These are phyloP conservation scores for Salix brachista DNA, from an alignment of 345 rosid species.

Conservation along the genomic window DNA sequence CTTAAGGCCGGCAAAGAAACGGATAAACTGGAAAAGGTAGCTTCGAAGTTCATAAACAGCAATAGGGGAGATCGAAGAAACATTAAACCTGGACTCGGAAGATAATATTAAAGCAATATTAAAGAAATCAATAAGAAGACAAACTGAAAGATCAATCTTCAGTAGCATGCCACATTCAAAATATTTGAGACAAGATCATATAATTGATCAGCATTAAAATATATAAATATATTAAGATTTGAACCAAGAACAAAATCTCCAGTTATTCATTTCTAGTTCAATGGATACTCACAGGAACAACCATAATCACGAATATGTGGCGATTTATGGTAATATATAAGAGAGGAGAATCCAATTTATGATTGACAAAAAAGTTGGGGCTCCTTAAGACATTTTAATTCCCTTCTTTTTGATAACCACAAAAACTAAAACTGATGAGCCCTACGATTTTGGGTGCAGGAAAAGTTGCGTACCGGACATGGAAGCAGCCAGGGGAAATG, in stretches of 20 bases:
- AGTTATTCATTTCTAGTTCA: background rate
- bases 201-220: background rate
- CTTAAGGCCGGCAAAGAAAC: slow-evolving; percentile 32
- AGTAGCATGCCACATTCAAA: slow-evolving; percentile 1
- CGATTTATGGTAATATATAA: background rate
- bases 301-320: background rate
- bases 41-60: slow-evolving; percentile 39
- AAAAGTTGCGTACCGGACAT: slow-evolving; percentile 30
- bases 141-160: slow-evolving; percentile 19
- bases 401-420: background rate
- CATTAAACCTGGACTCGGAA: slow-evolving; percentile 3
- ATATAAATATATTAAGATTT: background rate
- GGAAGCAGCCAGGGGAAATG: slow-evolving; percentile 24
- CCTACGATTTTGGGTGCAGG: slow-evolving; percentile 30
- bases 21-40: slow-evolving; percentile 30
- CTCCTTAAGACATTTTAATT: background rate
- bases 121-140: slow-evolving; percentile 28
- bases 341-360: background rate
- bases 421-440: background rate
- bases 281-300: background rate
- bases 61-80: background rate
- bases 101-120: background rate
- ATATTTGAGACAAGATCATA: background rate
- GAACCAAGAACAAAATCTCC: background rate
- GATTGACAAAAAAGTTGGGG: background rate